Evolutionary conservation across 106 monocot species (phyloP).

Genomic region (Acorus gramineus): DNA sequence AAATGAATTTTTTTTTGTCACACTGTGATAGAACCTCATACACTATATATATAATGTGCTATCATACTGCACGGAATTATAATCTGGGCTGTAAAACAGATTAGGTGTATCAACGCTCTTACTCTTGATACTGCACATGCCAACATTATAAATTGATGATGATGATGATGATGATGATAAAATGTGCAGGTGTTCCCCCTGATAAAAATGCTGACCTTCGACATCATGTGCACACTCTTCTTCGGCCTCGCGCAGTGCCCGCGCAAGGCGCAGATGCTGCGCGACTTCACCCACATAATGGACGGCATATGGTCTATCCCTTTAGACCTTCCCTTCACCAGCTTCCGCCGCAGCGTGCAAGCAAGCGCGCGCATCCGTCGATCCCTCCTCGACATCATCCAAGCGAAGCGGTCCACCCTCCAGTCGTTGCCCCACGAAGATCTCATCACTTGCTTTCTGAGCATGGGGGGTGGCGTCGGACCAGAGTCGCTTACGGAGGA

Average conservation of each 20-base stretch:
- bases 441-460: constrained; percentile 20
- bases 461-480: constrained; percentile 2
- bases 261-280: constrained; percentile 1
- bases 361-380: constrained; percentile 16
- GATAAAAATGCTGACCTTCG: constrained; percentile 26
- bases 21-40: too few relatives aligned
- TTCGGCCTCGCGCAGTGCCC: constrained; percentile 17
- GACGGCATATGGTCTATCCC: constrained; percentile 32
- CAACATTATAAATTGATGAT: too few relatives aligned
- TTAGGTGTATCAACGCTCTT: too few relatives aligned
- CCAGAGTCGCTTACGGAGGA: constrained; percentile 10
- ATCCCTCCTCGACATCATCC: constrained; percentile 3
- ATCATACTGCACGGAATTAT: too few relatives aligned
- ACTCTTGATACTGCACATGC: too few relatives aligned
- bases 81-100: too few relatives aligned
- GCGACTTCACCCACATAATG: constrained; percentile 14
- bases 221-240: constrained; percentile 27
- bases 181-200: constrained; percentile 22
- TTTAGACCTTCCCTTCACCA: constrained; percentile 31
- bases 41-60: too few relatives aligned
- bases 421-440: constrained; percentile 1
- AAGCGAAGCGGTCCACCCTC: constrained; percentile 7
- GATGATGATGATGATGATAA: too few relatives aligned
- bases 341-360: constrained; percentile 16
- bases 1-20: too few relatives aligned